Percentiles rank a stretch among this genome's conserved stretches.
Conservation (phyloP, 345 rosid species). For the Clausena lansium region DNA sequence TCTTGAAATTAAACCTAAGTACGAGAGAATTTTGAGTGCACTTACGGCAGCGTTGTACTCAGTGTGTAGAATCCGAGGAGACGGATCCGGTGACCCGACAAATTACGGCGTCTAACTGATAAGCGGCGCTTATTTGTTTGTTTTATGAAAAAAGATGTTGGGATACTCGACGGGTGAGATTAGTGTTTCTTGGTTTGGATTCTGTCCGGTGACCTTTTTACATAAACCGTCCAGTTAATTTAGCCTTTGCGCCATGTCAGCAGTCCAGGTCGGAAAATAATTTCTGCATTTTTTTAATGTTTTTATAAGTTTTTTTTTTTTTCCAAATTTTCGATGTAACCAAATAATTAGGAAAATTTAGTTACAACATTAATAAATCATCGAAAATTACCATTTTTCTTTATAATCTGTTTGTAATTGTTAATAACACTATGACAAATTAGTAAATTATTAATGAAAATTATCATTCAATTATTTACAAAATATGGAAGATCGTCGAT, state of each 20-base stretch:
- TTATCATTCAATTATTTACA: background rate
- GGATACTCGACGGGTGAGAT: conserved; percentile 6
- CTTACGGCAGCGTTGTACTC: background rate
- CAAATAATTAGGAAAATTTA: too few relatives aligned
- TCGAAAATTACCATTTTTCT: background rate
- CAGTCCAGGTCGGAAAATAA: background rate
- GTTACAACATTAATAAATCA: too few relatives aligned
- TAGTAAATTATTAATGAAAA: background rate
- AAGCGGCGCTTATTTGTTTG: background rate
- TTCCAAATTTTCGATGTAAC: too few relatives aligned
- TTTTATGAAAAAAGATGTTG: background rate
- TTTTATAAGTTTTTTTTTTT: background rate
- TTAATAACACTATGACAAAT: background rate
- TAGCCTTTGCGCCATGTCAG: conserved; percentile 2
- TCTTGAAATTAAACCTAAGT: background rate
- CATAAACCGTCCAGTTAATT: background rate
- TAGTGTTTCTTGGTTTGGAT: background rate
- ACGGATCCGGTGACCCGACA: conserved; percentile 12
- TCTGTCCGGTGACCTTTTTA: background rate
- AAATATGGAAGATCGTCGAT: background rate
- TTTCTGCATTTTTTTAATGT: background rate
- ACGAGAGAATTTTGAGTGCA: background rate
- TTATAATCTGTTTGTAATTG: background rate
- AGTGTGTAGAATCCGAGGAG: background rate
- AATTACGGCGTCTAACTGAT: background rate